Conservation (phyloP, 1,139 yeast species). For the Saccharomycopsis hybrid region DNA sequence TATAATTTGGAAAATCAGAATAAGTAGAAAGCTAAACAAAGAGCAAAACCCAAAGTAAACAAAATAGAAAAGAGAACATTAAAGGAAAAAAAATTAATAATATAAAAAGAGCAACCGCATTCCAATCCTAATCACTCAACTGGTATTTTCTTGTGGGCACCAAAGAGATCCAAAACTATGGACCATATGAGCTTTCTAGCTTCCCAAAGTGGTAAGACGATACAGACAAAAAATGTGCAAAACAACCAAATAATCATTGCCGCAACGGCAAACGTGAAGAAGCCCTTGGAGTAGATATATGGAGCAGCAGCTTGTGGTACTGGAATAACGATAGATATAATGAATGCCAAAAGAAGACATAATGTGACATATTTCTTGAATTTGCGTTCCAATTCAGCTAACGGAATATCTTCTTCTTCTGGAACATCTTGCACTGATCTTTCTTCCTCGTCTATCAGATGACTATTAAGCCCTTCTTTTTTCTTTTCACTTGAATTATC, state of each 20-base stretch:
- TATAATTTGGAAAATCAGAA: too few species aligned
- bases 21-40: too few species aligned
- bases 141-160: too few species aligned
- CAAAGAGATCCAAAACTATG: too few species aligned
- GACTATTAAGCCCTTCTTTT: not conserved
- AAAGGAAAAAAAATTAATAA: too few species aligned
- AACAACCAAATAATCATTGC: constrained; percentile 31
- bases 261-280: constrained; percentile 28
- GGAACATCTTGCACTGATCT: constrained; percentile 22
- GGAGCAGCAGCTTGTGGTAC: constrained; percentile 30
- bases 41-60: too few species aligned
- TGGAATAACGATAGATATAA: constrained; percentile 27
- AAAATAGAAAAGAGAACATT: too few species aligned
- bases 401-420: constrained; percentile 20
- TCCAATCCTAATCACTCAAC: too few species aligned
- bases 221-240: constrained; percentile 27
- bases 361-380: constrained; percentile 23
- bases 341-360: constrained; percentile 20
- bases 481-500: constrained; percentile 10
- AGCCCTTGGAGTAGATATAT: constrained; percentile 27
- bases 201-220: constrained; percentile 29
- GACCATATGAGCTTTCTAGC: constrained; percentile 21
- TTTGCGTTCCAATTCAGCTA: constrained; percentile 21
- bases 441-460: constrained; percentile 6
- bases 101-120: too few species aligned